These are phyloP conservation scores for Debaryomyces subglobosus DNA, from an alignment of 1,139 yeast species.

Conservation along the genomic window DNA sequence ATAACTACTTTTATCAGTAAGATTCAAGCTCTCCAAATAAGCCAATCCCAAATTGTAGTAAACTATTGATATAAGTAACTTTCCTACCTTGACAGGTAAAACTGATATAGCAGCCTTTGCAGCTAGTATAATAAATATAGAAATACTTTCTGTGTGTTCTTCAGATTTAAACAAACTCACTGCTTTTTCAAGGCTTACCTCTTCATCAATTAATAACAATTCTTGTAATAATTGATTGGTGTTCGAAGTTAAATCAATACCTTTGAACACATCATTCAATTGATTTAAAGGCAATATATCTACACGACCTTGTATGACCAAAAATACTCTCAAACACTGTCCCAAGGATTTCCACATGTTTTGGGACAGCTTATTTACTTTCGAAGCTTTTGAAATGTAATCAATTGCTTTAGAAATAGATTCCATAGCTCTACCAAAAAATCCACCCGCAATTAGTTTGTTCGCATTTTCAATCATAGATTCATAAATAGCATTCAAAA, in stretches of 20 bases:
- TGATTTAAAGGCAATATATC: conserved; percentile 47
- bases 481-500: conserved; percentile 60
- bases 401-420: conserved; percentile 50
- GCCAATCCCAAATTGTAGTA: conserved; percentile 75
- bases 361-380: conserved; percentile 40
- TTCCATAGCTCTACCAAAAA: conserved; percentile 58
- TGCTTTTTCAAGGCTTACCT: conserved; percentile 10
- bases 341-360: conserved; percentile 59
- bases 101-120: conserved; percentile 31
- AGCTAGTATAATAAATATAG: conserved; percentile 29
- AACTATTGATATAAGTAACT: conserved; percentile 59
- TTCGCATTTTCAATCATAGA: conserved; percentile 58
- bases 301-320: conserved; percentile 46
- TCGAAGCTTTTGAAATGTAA: conserved; percentile 46
- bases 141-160: conserved; percentile 23
- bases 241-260: conserved; percentile 13
- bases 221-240: conserved; percentile 1
- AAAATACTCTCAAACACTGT: conserved; percentile 50
- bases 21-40: conserved; percentile 51
- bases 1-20: conserved; percentile 27
- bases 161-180: conserved; percentile 16
- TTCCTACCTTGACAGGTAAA: conserved; percentile 40
- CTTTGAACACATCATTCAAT: conserved; percentile 35
- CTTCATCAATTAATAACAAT: neutral
- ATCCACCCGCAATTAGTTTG: conserved; percentile 60